These are phyloP conservation scores for Paraphoma sp. DNA, from an alignment of 2,329 filamentous ascomycete genomes.

Conservation along the genomic window DNA sequence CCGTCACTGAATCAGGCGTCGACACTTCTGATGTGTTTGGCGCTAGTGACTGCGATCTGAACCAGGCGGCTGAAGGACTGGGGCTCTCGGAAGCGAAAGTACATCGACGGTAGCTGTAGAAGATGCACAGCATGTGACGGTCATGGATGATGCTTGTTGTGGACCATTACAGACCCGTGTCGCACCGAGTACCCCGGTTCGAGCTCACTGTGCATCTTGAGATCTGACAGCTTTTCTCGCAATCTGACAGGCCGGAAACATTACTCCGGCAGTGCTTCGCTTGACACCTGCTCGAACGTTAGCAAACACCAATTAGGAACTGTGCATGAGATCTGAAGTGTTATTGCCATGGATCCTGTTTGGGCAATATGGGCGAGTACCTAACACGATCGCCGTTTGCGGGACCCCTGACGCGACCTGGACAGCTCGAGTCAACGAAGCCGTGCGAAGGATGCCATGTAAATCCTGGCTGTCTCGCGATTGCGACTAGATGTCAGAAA, in stretches of 20 bases:
- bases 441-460: neutral
- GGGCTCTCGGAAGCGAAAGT: neutral
- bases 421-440: neutral
- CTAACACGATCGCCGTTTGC: slow-evolving; percentile 4
- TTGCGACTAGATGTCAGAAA: neutral
- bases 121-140: slow-evolving; percentile 8
- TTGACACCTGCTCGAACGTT: slow-evolving; percentile 1
- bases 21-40: neutral
- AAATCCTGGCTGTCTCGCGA: neutral
- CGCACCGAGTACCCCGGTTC: slow-evolving; percentile 12
- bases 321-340: slow-evolving; percentile 9
- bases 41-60: neutral
- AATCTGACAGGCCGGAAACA: slow-evolving; percentile 8
- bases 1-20: neutral
- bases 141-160: slow-evolving; percentile 26
- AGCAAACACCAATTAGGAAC: slow-evolving; percentile 1
- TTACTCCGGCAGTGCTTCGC: slow-evolving; percentile 5
- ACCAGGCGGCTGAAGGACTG: neutral
- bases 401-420: neutral
- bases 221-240: slow-evolving; percentile 2
- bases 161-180: slow-evolving; percentile 14
- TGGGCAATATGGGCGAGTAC: neutral
- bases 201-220: slow-evolving; percentile 4
- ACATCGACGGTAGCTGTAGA: neutral
- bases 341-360: neutral